A percentile compares a stretch with the other conserved stretches of the same genome.
phyloP scores from a whole-genome alignment of 345 rosid genomes.

The Gossypium stocksii region DNA sequence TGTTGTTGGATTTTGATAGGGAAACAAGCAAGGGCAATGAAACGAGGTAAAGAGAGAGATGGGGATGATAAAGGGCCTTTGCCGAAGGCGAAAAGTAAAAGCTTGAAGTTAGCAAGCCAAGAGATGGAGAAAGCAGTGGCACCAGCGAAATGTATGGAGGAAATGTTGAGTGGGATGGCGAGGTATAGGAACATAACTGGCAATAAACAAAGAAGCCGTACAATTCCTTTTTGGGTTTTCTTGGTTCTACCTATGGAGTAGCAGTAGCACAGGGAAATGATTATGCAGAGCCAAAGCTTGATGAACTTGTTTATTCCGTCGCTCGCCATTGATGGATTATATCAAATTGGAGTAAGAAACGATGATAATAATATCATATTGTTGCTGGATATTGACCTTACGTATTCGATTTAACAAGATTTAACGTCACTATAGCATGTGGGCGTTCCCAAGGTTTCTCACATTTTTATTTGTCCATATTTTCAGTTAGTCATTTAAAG shows the following conservation, averaged over 20 bases:
- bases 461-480: not conserved
- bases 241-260: conserved; percentile 18
- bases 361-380: not conserved
- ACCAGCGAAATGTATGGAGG: conserved; percentile 29
- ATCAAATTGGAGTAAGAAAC: too few relatives aligned
- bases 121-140: conserved; percentile 36
- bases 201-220: conserved; percentile 27
- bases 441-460: not conserved
- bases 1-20: conserved; percentile 49
- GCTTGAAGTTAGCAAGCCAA: conserved; percentile 64
- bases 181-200: conserved; percentile 35
- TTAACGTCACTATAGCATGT: not conserved
- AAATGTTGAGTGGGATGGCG: conserved; percentile 32
- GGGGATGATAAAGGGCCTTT: conserved; percentile 33
- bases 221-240: conserved; percentile 27
- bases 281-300: not conserved
- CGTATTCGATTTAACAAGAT: too few relatives aligned
- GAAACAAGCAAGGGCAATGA: conserved; percentile 45
- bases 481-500: not conserved
- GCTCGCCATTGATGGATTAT: not conserved
- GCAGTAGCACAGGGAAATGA: not conserved
- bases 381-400: not conserved
- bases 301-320: not conserved
- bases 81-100: conserved; percentile 47
- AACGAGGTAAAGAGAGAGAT: conserved; percentile 37